Evolutionary conservation across 1,284 basidiomycete species (phyloP).

Genomic region (Phellopilus nigrolimitatus): DNA sequence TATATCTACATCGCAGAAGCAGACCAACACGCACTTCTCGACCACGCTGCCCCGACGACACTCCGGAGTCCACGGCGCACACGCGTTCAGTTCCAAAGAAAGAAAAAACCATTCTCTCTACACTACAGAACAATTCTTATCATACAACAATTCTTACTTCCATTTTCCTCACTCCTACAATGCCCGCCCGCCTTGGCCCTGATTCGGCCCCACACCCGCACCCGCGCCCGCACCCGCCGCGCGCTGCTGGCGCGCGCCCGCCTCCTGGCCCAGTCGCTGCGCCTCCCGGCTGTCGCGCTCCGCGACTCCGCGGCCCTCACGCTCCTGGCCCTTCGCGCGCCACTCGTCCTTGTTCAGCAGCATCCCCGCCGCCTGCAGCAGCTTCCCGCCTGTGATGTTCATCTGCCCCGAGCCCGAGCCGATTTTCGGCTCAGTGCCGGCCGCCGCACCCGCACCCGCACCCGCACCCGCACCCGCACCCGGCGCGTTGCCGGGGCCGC

Average conservation of each 20-base stretch:
- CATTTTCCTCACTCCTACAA: no score
- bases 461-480: background rate
- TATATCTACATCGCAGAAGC: no score
- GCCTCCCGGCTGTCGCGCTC: background rate
- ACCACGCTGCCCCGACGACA: no score
- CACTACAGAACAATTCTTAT: no score
- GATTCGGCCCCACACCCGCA: background rate
- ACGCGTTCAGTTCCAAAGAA: no score
- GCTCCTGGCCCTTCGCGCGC: slow-evolving; percentile 14
- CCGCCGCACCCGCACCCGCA: background rate
- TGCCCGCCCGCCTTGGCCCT: background rate
- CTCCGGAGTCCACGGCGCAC: no score
- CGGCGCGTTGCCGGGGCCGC: background rate
- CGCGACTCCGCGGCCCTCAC: slow-evolving; percentile 14
- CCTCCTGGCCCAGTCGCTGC: background rate
- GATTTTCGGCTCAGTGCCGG: background rate
- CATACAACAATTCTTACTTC: no score
- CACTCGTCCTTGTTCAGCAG: slow-evolving; percentile 10
- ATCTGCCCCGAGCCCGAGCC: background rate
- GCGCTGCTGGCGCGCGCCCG: slow-evolving; percentile 2
- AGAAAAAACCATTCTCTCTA: no score
- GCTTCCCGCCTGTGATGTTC: slow-evolving; percentile 12
- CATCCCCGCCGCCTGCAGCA: slow-evolving; percentile 18
- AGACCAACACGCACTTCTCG: no score
- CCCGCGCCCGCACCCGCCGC: slow-evolving; percentile 1